Percentiles rank a stretch among this genome's conserved stretches.
phyloP scores from a whole-genome alignment of 83 land plant genomes.

The Picea engelmannii region DNA sequence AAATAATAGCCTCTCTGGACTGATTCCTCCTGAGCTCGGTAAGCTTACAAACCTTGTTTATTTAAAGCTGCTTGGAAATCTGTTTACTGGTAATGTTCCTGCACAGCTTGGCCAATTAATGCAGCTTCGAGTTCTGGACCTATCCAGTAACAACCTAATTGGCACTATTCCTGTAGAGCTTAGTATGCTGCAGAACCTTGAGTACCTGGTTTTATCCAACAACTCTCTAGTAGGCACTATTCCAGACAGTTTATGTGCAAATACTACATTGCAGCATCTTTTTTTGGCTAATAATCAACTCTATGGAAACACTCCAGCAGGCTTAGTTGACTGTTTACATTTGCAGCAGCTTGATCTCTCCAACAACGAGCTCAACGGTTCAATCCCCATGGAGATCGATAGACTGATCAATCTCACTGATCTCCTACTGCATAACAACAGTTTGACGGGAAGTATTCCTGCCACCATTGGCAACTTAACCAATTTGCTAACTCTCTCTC shows the following conservation, averaged over 20 bases:
- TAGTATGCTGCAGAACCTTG: conserved; percentile 39
- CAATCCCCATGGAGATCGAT: conserved; percentile 53
- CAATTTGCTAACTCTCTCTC: conserved; percentile 47
- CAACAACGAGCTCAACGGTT: conserved; percentile 51
- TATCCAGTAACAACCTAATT: conserved; percentile 50
- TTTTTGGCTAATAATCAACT: conserved; percentile 37
- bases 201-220: conserved; percentile 45
- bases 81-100: conserved; percentile 55
- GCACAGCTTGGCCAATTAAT: conserved; percentile 29
- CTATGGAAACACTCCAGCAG: conserved; percentile 53
- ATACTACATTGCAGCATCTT: conserved; percentile 48
- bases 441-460: conserved; percentile 64
- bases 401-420: conserved; percentile 41
- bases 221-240: conserved; percentile 57
- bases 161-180: conserved; percentile 56
- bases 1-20: conserved; percentile 52
- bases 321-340: conserved; percentile 32
- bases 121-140: conserved; percentile 45
- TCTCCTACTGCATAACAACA: conserved; percentile 72
- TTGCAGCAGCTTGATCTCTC: conserved; percentile 64
- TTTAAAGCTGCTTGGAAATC: conserved; percentile 54
- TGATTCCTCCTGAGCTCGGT: conserved; percentile 53
- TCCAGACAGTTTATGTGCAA: conserved; percentile 36
- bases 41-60: conserved; percentile 38
- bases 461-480: conserved; percentile 41